phyloP scores from a whole-genome alignment of 2,329 filamentous ascomycete species.

The Chrysoporthe cubensis region DNA sequence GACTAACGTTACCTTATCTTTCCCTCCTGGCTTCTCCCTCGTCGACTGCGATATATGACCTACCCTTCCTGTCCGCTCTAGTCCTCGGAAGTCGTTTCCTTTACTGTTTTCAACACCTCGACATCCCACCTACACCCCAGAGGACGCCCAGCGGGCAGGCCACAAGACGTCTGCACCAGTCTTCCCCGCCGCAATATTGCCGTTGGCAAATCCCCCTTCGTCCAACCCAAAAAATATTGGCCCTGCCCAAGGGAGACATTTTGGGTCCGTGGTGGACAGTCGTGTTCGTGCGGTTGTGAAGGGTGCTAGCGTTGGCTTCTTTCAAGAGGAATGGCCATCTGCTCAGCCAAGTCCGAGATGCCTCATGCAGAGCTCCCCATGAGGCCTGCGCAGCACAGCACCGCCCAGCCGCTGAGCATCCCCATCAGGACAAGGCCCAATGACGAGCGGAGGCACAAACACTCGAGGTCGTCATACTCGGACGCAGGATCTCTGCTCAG shows the following conservation, averaged over 20 bases:
- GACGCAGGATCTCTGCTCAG: slow-evolving; percentile 58
- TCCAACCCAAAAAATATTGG: not conserved
- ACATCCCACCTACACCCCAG: not conserved
- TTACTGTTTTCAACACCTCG: not conserved
- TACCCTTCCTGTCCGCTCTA: slow-evolving; percentile 2
- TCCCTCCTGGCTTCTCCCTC: not conserved
- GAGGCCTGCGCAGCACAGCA: slow-evolving; percentile 38
- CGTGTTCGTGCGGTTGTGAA: not conserved
- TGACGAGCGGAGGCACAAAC: slow-evolving; percentile 55
- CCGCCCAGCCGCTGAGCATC: slow-evolving; percentile 24
- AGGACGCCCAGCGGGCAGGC: not conserved
- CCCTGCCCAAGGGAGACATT: not conserved
- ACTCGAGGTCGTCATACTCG: slow-evolving; percentile 65
- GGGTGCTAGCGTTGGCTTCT: slow-evolving; percentile 13
- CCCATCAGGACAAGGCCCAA: slow-evolving; percentile 28
- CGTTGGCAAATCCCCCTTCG: not conserved
- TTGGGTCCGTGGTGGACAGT: slow-evolving; percentile 14
- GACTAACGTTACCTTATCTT: slow-evolving; percentile 27
- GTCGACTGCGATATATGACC: slow-evolving; percentile 13
- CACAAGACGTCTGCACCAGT: not conserved
- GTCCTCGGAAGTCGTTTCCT: not conserved
- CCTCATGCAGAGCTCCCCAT: slow-evolving; percentile 40
- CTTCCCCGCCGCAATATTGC: not conserved
- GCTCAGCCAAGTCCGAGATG: slow-evolving; percentile 28
- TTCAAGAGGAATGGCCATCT: slow-evolving; percentile 30